These are phyloP conservation scores for Phytophthora pseudosyringae DNA, from an alignment of 352 stramenopile genomes.

Conservation along the genomic window DNA sequence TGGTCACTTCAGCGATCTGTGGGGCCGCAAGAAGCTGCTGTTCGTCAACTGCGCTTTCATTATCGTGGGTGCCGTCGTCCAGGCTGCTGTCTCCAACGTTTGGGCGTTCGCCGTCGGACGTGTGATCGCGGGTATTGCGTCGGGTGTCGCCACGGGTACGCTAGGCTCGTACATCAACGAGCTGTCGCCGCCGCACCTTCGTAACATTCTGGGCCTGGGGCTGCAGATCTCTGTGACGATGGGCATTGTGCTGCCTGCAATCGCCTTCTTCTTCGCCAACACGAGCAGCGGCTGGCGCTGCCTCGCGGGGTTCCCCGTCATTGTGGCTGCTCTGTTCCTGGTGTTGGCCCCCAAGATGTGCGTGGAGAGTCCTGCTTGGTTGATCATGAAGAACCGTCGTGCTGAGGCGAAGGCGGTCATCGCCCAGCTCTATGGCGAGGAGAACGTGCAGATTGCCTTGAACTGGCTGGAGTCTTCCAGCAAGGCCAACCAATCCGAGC, in stretches of 20 bases:
- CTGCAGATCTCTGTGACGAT: slow-evolving; percentile 57
- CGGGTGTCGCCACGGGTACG: slow-evolving; percentile 33
- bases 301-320: slow-evolving; percentile 40
- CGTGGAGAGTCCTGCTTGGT: slow-evolving; percentile 44
- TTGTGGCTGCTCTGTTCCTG: slow-evolving; percentile 52
- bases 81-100: slow-evolving; percentile 32
- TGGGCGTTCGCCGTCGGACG: slow-evolving; percentile 40
- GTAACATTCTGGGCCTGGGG: slow-evolving; percentile 30
- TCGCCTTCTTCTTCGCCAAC: slow-evolving; percentile 68
- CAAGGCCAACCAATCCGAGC: slow-evolving; percentile 22
- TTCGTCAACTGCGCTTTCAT: slow-evolving; percentile 44
- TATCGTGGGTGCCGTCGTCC: slow-evolving; percentile 39
- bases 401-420: slow-evolving; percentile 37
- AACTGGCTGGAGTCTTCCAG: slow-evolving; percentile 33
- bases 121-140: slow-evolving; percentile 29
- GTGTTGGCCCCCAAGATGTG: slow-evolving; percentile 46
- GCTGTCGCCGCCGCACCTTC: slow-evolving; percentile 1
- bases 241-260: slow-evolving; percentile 50
- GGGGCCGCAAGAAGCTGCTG: slow-evolving; percentile 30
- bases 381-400: slow-evolving; percentile 31
- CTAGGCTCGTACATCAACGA: slow-evolving; percentile 58
- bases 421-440: slow-evolving; percentile 37
- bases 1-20: slow-evolving; percentile 25
- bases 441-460: slow-evolving; percentile 38
- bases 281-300: slow-evolving; percentile 51